Conservation (phyloP, 164 flowering plant genomes). For the Vitis rupestris region DNA sequence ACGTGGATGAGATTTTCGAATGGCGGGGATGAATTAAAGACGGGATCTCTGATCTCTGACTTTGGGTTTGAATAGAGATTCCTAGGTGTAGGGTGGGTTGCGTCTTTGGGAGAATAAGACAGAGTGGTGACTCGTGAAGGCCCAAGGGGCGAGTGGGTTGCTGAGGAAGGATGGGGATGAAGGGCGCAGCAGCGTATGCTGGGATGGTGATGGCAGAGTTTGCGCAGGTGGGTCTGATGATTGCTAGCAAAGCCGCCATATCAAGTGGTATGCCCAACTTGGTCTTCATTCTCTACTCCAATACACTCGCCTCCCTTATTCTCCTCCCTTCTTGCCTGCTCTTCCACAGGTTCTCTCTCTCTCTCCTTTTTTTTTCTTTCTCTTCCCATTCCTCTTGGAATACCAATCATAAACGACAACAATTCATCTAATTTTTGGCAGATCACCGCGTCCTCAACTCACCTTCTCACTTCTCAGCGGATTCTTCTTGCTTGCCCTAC, state of each 20-base stretch:
- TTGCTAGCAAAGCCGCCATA: conserved; percentile 43
- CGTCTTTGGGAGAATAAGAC: not conserved
- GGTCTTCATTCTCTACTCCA: conserved; percentile 47
- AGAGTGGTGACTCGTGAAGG: not conserved
- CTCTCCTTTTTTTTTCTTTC: not conserved
- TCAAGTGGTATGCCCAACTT: conserved; percentile 45
- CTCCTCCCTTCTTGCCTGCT: conserved; percentile 42
- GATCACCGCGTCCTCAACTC: conserved; percentile 30
- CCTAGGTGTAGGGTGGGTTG: too few relatives aligned
- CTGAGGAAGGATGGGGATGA: conserved; percentile 15
- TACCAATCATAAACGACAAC: too few relatives aligned
- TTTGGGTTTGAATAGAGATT: too few relatives aligned
- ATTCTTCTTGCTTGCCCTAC: conserved; percentile 46
- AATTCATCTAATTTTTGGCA: conserved; percentile 8
- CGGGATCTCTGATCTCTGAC: too few relatives aligned
- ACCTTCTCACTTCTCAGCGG: conserved; percentile 32
- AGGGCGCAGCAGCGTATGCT: conserved; percentile 22
- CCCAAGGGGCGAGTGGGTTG: not conserved
- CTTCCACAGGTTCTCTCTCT: conserved; percentile 31
- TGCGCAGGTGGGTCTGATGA: conserved; percentile 41
- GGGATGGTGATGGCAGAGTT: conserved; percentile 46
- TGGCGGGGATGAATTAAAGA: too few relatives aligned
- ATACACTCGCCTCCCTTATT: conserved; percentile 41
- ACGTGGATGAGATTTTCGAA: too few relatives aligned
- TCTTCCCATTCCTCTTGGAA: not conserved